Evolutionary conservation across 1,284 basidiomycete genomes (phyloP).

Genomic region (Sphagnurus paluster): DNA sequence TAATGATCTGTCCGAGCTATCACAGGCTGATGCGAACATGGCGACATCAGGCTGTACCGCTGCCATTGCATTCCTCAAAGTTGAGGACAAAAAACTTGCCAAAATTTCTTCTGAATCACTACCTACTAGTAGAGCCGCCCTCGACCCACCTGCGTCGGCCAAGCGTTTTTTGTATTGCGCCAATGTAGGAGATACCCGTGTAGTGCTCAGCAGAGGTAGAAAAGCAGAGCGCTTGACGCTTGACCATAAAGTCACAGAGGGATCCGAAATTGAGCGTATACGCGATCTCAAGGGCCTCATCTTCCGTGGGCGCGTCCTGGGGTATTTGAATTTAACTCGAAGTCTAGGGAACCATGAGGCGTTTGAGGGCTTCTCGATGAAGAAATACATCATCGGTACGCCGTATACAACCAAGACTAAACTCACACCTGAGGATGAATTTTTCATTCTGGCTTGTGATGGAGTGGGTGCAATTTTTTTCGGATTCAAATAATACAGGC

Average conservation of each 20-base stretch:
- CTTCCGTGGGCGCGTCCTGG: conserved; percentile 19
- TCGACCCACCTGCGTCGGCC: conserved; percentile 10
- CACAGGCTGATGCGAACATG: conserved; percentile 15
- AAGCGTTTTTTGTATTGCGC: conserved; percentile 19
- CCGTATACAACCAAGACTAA: conserved; percentile 12
- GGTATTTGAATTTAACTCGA: conserved; percentile 19
- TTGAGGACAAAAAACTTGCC: conserved; percentile 14
- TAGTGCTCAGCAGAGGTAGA: conserved; percentile 16
- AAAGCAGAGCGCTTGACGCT: conserved; percentile 18
- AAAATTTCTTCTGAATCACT: conserved; percentile 1
- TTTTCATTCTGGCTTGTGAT: conserved; percentile 20
- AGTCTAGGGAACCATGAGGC: conserved; percentile 20
- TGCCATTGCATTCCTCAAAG: conserved; percentile 17
- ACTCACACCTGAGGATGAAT: conserved; percentile 14
- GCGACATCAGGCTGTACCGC: conserved; percentile 21
- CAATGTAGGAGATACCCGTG: conserved; percentile 18
- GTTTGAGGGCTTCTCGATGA: conserved; percentile 18
- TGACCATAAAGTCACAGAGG: conserved; percentile 19
- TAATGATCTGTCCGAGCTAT: conserved; percentile 10
- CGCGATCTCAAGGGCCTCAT: conserved; percentile 17
- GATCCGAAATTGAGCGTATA: conserved; percentile 14
- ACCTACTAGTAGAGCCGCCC: not conserved
- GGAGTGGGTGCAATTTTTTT: conserved; percentile 13
- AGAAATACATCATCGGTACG: conserved; percentile 17
- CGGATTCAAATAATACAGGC: not conserved